Evolutionary conservation across 805 yeast genomes (phyloP), one percentile per base, ranked within the genome.

Genomic region (Starmerella geochares): DNA sequence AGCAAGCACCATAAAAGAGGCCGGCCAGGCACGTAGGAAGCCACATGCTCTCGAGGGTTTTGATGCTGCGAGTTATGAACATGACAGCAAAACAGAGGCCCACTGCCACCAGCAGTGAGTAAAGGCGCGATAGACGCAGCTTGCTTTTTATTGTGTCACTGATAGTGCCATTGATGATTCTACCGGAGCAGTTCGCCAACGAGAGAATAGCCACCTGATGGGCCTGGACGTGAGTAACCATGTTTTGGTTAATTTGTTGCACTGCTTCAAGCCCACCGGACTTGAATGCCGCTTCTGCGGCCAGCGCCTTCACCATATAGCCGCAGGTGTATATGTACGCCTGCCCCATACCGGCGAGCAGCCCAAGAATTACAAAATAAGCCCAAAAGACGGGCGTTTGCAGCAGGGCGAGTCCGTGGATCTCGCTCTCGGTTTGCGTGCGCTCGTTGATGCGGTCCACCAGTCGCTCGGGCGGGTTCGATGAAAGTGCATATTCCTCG

Each of bases 301-400:
- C 53, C 33, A 78, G 64, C 0, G 83, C 76, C 46, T 70, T 68
- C 13, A 80, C 83, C 57, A 83, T 75, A 58, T 79, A 81, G 0
- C 94, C 94, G 33, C 83, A 77, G 0, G 85, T 77, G 57, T 79
- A 81, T 36, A 83, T 83, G 61, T 80, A 84, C 75, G 81, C 76
- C 58, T 83, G 90, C 24, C 87, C 83, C 49, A 78, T 62, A 0
- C 86, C 88, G 9, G 83, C 76, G 16, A 77, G 60, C 19, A 80
- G 55, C 0, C 86, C 77, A 27, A 80, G 67, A 16, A 77, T 64
- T 2, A 68, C 21, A 35, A 73, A 71, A 48, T 80, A 73, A 5
- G 70, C 60, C 73, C 84, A 73, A 58, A 79, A 83, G 16, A 67
- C 64, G 0, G 57, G 39, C 20, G 59, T 56, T 14, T 49, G 61